Evolutionary conservation across 495 filamentous ascomycete species (phyloP).

Genomic region (Pseudoneurospora amorphoporcata): DNA sequence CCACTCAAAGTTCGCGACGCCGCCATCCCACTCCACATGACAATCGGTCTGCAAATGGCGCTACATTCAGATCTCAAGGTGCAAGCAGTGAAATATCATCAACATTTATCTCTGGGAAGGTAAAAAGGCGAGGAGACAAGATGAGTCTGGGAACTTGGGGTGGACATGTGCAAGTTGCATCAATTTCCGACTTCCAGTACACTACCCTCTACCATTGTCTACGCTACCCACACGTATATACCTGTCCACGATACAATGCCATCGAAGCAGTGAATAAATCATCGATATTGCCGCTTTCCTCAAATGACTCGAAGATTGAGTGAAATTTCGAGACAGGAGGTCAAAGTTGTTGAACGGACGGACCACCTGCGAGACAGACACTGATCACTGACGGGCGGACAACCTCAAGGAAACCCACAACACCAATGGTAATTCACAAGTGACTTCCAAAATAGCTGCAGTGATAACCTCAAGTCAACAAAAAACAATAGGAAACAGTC

Average conservation of each 20-base stretch:
- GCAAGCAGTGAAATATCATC: not conserved
- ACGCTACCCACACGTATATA: not conserved
- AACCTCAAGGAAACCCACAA: not conserved
- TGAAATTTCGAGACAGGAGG: not conserved
- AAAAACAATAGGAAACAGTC: not conserved
- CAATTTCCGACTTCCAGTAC: not conserved
- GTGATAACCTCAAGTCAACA: not conserved
- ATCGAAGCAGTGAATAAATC: not conserved
- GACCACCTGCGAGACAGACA: not conserved
- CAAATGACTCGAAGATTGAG: not conserved
- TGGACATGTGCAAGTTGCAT: not conserved
- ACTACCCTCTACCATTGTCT: not conserved
- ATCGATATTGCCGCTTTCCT: not conserved
- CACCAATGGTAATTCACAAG: not conserved
- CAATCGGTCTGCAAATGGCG: not conserved
- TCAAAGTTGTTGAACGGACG: not conserved
- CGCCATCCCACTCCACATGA: not conserved
- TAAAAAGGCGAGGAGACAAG: not conserved
- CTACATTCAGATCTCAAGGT: not conserved
- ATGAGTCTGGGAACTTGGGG: not conserved
- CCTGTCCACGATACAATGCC: not conserved
- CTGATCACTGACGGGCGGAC: not conserved
- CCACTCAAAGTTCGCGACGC: not conserved
- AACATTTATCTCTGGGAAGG: not conserved
- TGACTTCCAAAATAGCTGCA: not conserved